Base-by-base conservation (phyloP, 2,329 filamentous ascomycete species). In the Fusarium penzigii region DNA sequence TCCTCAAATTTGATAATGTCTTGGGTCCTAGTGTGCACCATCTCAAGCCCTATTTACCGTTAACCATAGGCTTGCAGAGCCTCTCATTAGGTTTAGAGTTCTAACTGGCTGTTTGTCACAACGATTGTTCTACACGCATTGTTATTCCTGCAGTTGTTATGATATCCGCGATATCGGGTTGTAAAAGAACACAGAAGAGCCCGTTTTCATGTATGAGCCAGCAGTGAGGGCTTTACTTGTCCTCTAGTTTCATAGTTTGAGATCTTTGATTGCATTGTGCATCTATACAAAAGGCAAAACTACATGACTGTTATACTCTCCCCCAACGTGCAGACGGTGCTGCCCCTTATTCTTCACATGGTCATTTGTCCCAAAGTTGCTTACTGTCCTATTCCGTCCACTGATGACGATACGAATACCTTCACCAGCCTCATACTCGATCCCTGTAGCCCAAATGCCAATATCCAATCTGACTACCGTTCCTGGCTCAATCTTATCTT, bases 361-460 rank as follows among this genome's bases (percentile, higher is more conserved):
- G 10, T 51, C 52, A 29, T 42, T 20, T 5, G 48, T 41, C 7
- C 39, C 51, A 46, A 57, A 57, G 34, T 54, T 54, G 17, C 56
- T 65, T 5, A 65, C 56, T 6, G 52, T 55, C 16, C 53, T 43
- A 17, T 52, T 61, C 11, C 52, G 46, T 3, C 64, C 54, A 68
- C 65, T 57, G 6, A 66, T 52, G 13, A 53, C 54, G 3, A 64
- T 51, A n/a, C 56, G 47, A 29, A 65, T 25, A 3, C 47, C 44
- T 50, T 67, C 61, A 11, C 65, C 65, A 1, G 57, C 64, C 48
- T 65, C 63, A 20, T 58, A 68, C 39, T 65, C 63, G 29, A 68
- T 59, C 8, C 66, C 65, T 39, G 61, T 58, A 2, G 64, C 64
- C 65, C 65, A 68, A 29, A 68, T 65, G 1, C 61, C 63, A 32